Conservation (phyloP, 305 asterid species). For the Fraxinus nigra region DNA sequence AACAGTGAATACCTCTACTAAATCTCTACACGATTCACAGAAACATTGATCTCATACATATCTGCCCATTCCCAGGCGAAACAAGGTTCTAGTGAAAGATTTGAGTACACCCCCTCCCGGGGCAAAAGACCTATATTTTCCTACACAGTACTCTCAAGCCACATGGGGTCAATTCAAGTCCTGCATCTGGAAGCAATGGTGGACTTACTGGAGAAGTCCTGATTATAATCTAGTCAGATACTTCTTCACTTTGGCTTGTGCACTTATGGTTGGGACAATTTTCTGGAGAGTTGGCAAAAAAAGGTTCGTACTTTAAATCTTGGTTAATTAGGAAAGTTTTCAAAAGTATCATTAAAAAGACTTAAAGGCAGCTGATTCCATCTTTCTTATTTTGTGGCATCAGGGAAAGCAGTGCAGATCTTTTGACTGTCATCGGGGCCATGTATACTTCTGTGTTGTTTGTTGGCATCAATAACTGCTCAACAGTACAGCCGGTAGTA, state of each 20-base stretch:
- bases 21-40: neutral
- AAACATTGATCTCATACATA: conserved; percentile 6
- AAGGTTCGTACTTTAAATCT: conserved; percentile 22
- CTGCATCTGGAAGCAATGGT: conserved; percentile 65
- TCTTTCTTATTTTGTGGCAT: conserved; percentile 12
- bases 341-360: neutral
- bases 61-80: conserved; percentile 37
- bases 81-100: conserved; percentile 54
- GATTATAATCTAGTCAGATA: conserved; percentile 65
- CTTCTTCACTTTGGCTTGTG: conserved; percentile 58
- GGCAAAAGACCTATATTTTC: conserved; percentile 47
- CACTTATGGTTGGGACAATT: conserved; percentile 55
- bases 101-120: conserved; percentile 45
- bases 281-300: conserved; percentile 59
- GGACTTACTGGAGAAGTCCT: conserved; percentile 74
- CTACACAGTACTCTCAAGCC: conserved; percentile 51
- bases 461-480: conserved; percentile 58
- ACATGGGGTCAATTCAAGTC: conserved; percentile 50
- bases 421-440: conserved; percentile 59
- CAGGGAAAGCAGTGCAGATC: conserved; percentile 41
- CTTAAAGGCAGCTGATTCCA: conserved; percentile 8
- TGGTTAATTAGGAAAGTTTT: neutral
- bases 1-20: neutral
- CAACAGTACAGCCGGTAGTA: conserved; percentile 60
- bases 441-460: conserved; percentile 57